A percentile compares a stretch with the other conserved stretches of the same genome.
Evolutionary conservation across 2,329 filamentous ascomycete genomes (phyloP).

Genomic region (Ceratocystis alfenasii): DNA sequence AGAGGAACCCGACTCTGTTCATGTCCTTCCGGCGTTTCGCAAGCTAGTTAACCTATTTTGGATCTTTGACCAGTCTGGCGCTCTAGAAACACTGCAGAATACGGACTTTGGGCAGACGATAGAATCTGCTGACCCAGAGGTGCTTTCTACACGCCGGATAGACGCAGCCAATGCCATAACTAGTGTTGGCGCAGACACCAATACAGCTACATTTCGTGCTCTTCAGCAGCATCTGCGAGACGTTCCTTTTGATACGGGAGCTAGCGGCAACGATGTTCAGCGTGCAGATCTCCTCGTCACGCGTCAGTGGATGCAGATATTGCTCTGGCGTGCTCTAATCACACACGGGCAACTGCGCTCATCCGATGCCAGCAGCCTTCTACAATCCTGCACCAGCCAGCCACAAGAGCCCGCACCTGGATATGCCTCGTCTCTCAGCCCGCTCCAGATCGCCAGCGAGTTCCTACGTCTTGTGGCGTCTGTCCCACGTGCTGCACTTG

Average conservation of each 20-base stretch:
- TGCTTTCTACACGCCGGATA: conserved; percentile 24
- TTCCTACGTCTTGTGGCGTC: conserved; percentile 35
- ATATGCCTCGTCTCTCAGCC: conserved; percentile 26
- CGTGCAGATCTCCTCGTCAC: conserved; percentile 40
- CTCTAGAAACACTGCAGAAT: conserved; percentile 37
- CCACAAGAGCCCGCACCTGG: neutral
- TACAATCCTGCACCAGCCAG: neutral
- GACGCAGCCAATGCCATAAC: conserved; percentile 27
- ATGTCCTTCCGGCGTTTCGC: conserved; percentile 38
- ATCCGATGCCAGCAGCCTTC: neutral
- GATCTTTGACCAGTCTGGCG: conserved; percentile 39
- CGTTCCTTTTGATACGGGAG: conserved; percentile 29
- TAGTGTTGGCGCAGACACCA: neutral
- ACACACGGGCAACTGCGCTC: conserved; percentile 27
- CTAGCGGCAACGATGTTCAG: conserved; percentile 36
- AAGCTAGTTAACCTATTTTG: conserved; percentile 40
- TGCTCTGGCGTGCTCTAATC: conserved; percentile 36
- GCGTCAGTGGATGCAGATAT: conserved; percentile 40
- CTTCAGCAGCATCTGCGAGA: conserved; percentile 36
- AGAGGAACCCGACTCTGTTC: conserved; percentile 28
- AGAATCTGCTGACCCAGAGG: neutral
- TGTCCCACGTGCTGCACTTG: conserved; percentile 36
- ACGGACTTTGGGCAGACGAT: conserved; percentile 27
- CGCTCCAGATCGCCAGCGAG: conserved; percentile 36
- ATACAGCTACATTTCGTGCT: conserved; percentile 26